A percentile compares a stretch with the other conserved stretches of the same genome.
Evolutionary conservation across 176 grass and related monocot species (phyloP).

Genomic region (Secale cereale): DNA sequence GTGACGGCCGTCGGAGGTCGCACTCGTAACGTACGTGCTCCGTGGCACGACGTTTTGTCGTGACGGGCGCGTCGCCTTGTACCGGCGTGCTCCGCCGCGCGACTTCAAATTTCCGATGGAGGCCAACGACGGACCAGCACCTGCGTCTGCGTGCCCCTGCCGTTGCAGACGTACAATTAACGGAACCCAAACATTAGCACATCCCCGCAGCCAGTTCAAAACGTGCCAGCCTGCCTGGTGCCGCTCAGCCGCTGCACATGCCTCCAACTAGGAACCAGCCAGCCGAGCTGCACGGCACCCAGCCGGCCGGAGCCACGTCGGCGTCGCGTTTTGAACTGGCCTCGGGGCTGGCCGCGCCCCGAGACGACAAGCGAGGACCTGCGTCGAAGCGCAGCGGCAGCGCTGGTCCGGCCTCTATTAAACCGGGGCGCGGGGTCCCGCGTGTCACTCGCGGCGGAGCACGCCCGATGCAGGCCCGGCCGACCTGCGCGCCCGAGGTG

Average conservation of each 20-base stretch:
- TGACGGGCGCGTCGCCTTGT: neutral
- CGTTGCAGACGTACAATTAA: constrained; percentile 7
- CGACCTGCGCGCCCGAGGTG: neutral
- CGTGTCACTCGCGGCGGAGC: neutral
- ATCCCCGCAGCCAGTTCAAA: constrained; percentile 29
- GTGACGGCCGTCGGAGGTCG: too few species aligned
- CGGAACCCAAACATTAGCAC: constrained; percentile 5
- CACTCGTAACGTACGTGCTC: too few species aligned
- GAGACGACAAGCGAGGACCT: constrained; percentile 37
- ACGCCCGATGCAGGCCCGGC: neutral
- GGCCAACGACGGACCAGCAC: neutral
- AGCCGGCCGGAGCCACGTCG: neutral
- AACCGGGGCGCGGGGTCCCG: neutral
- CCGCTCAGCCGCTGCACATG: constrained; percentile 4
- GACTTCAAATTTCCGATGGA: constrained; percentile 10
- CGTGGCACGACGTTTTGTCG: neutral
- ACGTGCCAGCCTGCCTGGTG: neutral
- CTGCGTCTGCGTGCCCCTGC: neutral
- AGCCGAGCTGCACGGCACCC: neutral
- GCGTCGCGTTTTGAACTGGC: constrained; percentile 31
- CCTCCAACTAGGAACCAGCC: constrained; percentile 12
- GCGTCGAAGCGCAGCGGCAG: neutral
- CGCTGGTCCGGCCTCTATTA: too few species aligned
- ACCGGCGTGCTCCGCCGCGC: neutral
- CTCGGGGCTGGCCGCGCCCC: neutral